Base-by-base conservation (phyloP, 345 rosid species). In the Pugionium cornutum region DNA sequence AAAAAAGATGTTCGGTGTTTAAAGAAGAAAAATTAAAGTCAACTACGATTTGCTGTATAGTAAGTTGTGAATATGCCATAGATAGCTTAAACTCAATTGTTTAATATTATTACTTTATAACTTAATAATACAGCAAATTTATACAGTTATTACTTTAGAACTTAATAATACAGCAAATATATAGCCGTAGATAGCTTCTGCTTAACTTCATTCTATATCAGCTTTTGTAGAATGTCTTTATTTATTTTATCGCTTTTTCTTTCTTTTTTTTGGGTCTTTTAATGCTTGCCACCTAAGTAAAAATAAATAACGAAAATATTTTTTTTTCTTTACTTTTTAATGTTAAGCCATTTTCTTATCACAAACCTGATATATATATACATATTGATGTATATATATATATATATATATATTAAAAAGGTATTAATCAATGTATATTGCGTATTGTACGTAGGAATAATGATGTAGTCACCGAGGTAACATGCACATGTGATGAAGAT, bases 141-240 rank as follows among this genome's bases (percentile, higher is more conserved):
- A 9, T 9, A 7, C 18, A 18, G 18, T 18, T 6, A 40, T 40
- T 7, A 8, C 3, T 40, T 10, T 40, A 40, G 2, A 40, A 40
- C 10, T 34, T 34, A 18, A 18, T 18, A 18, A 18, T 34, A 34
- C 2, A 40, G 1, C 3, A 7, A 40, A 40, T 40, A n/a, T 40
- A 9, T 9, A 7, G 30, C 28, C 35, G 37, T 67, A 37, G 72
- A 42, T 57, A 40, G 41, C 50, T 44, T 64, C 26, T 35, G 62
- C 73, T 34, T 58, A 64, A 72, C 73, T 62, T 75, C 63, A 56
- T 72, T 45, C 74, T 69, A 41, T 54, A 65, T 72, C 76, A 70
- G 60, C 68, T 72, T 64, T 67, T 73, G 50, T 60, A 40, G 73
- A 73, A 73, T 73, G 77, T 73, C 73, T 73, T 73, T 50, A 43